Base-by-base conservation (phyloP, 2,329 filamentous ascomycete genomes). In the Colletotrichum gigasporum region DNA sequence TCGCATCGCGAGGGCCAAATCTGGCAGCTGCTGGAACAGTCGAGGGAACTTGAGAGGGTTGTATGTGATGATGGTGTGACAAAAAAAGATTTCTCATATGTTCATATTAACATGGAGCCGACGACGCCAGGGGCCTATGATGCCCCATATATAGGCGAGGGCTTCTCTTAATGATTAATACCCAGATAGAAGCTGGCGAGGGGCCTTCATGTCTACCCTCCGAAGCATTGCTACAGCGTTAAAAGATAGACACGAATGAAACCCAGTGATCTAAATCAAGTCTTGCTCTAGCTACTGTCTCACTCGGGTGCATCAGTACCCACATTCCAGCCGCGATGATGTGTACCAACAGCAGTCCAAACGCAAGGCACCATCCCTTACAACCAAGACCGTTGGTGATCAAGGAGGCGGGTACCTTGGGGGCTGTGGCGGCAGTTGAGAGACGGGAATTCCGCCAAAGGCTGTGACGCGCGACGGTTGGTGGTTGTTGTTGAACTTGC, bases 191-290 rank as follows among this genome's bases (percentile, higher is more conserved):
- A n/a, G 24, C 18, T n/a, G 32, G 16, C n/a, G 16, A 37, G 12
- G 16, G 16, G 12, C 6, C 14, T 20, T 22, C 16, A 28, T 12
- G 32, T 32, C 24, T 32, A 37, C 16, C 24, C n/a, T n/a, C 35
- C 9, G 34, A 35, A 35, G 34, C 34, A 47, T 16, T 14, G 10
- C n/a, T n/a, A 24, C 12, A 26, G 10, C 26, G 18, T 4, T 4
- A 7, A 30, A 37, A 4, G 26, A 60, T 60, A 60, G 61, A 64
- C 39, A 50, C 34, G 48, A 57, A 28, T 26, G 58, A 39, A 60
- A 37, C 18, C 47, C 10, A 16, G 8, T 51, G 22, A n/a, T n/a
- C n/a, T n/a, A n/a, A n/a, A n/a, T n/a, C n/a, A n/a, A n/a, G n/a
- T n/a, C n/a, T n/a, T n/a, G n/a, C n/a, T n/a, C n/a, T n/a, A n/a